Evolutionary conservation across 306 rosid genomes (phyloP).

Genomic region (Ceratonia siliqua): DNA sequence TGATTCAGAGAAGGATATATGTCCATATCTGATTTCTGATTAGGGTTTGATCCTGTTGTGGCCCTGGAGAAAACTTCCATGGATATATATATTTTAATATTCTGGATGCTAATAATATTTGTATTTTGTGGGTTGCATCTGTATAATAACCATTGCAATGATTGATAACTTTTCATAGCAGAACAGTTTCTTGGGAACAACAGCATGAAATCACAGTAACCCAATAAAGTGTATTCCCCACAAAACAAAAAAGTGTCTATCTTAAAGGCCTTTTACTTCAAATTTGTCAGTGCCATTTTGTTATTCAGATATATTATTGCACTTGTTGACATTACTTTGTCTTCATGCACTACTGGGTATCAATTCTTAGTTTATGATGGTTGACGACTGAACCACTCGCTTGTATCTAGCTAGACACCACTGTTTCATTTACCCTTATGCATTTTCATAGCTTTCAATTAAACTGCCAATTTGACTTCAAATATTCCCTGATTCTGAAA

Average conservation of each 20-base stretch:
- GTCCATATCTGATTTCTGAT: no score
- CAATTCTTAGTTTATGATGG: not conserved
- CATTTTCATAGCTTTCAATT: not conserved
- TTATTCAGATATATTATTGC: not conserved
- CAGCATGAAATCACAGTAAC: conserved; percentile 2
- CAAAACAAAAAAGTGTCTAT: not conserved
- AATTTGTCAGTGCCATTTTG: not conserved
- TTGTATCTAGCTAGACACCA: not conserved
- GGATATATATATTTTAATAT: no score
- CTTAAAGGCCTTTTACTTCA: not conserved
- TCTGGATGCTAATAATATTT: no score
- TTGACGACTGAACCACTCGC: not conserved
- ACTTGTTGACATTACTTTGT: conserved; percentile 8
- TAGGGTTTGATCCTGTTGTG: no score
- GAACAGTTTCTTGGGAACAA: not conserved
- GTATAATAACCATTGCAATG: not conserved
- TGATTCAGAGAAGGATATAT: no score
- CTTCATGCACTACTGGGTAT: not conserved
- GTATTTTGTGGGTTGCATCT: not conserved
- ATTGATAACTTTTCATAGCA: conserved; percentile 20
- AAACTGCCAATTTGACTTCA: not conserved
- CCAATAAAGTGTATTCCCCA: not conserved
- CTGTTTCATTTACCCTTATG: conserved; percentile 2
- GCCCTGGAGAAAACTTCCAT: no score
- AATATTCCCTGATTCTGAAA: conserved; percentile 18